Percentiles rank a stretch among this genome's conserved stretches.
Conservation (phyloP, 2,329 filamentous ascomycete genomes). For the Thermomyces lanuginosus region DNA sequence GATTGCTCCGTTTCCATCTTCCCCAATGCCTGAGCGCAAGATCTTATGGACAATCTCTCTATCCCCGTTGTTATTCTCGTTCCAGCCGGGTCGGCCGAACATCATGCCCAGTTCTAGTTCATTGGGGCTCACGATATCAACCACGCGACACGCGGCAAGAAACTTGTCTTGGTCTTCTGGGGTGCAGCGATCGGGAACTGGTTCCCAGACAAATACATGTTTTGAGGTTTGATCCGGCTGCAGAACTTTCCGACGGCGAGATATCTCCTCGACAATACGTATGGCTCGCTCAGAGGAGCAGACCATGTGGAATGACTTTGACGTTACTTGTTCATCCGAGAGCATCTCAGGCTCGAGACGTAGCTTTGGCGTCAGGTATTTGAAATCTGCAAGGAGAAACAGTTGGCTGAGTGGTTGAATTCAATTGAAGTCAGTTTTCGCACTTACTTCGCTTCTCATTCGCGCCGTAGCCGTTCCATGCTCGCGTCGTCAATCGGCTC, state of each 20-base stretch:
- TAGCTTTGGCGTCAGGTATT: conserved; percentile 73
- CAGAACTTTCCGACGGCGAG: conserved; percentile 32
- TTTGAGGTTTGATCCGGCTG: conserved; percentile 22
- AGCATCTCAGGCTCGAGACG: conserved; percentile 62
- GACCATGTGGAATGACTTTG: conserved; percentile 72
- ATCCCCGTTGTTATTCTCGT: conserved; percentile 12
- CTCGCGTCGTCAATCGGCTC: conserved; percentile 62
- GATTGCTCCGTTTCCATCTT: conserved; percentile 21
- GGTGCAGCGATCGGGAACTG: conserved; percentile 73
- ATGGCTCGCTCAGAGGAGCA: conserved; percentile 66
- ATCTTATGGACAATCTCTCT: conserved; percentile 20
- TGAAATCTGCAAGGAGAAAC: conserved; percentile 64
- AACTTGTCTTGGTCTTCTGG: conserved; percentile 44
- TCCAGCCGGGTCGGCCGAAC: conserved; percentile 44
- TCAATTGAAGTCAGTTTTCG: too few relatives aligned
- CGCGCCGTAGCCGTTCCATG: conserved; percentile 77
- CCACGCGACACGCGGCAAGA: conserved; percentile 34
- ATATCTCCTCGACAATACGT: conserved; percentile 56
- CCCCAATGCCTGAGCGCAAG: conserved; percentile 21
- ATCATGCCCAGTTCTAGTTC: conserved; percentile 75
- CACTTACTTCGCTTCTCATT: conserved; percentile 43
- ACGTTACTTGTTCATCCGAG: conserved; percentile 46
- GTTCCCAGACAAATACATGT: conserved; percentile 84
- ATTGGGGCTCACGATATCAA: conserved; percentile 60
- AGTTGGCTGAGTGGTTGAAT: too few relatives aligned